Evolutionary conservation across 495 filamentous ascomycete species (phyloP).

Genomic region (Recurvomyces mirabilis): DNA sequence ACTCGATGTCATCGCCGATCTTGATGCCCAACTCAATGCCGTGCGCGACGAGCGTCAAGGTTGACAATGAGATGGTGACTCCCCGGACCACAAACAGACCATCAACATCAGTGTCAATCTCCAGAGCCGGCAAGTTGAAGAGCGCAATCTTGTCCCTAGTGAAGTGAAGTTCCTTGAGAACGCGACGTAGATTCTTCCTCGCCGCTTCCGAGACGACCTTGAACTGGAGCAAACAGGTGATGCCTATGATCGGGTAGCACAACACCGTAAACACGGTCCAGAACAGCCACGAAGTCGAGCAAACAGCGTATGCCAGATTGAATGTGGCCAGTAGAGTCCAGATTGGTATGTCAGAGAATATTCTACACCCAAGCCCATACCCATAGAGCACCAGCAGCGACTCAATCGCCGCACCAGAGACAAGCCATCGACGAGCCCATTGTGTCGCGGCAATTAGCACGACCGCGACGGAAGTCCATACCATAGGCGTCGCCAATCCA

Average conservation of each 20-base stretch:
- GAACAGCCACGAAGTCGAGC: conserved; percentile 33
- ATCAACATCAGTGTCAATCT: conserved; percentile 32
- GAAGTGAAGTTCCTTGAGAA: conserved; percentile 29
- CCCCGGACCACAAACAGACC: conserved; percentile 32
- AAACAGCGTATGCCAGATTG: conserved; percentile 30
- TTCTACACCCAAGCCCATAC: conserved; percentile 20
- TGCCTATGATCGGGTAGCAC: conserved; percentile 25
- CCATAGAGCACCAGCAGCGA: conserved; percentile 28
- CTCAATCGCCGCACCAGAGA: conserved; percentile 28
- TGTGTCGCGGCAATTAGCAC: not conserved
- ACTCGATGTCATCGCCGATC: conserved; percentile 31
- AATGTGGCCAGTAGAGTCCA: conserved; percentile 31
- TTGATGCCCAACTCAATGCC: conserved; percentile 32
- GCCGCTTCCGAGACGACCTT: conserved; percentile 17
- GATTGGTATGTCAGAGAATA: conserved; percentile 27
- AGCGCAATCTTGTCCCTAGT: conserved; percentile 33
- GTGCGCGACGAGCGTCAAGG: conserved; percentile 26
- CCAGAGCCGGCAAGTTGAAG: conserved; percentile 33
- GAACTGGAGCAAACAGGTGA: conserved; percentile 31
- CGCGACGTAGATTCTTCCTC: conserved; percentile 18
- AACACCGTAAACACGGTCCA: conserved; percentile 25
- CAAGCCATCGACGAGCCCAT: conserved; percentile 22
- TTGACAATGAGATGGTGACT: conserved; percentile 28
- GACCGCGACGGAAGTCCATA: not conserved
- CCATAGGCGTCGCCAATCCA: too few species aligned